Percentiles rank a stretch among this genome's conserved stretches.
These are phyloP conservation scores for Gnomoniopsis sp. DNA, from an alignment of 2,329 filamentous ascomycete genomes.

Conservation along the genomic window DNA sequence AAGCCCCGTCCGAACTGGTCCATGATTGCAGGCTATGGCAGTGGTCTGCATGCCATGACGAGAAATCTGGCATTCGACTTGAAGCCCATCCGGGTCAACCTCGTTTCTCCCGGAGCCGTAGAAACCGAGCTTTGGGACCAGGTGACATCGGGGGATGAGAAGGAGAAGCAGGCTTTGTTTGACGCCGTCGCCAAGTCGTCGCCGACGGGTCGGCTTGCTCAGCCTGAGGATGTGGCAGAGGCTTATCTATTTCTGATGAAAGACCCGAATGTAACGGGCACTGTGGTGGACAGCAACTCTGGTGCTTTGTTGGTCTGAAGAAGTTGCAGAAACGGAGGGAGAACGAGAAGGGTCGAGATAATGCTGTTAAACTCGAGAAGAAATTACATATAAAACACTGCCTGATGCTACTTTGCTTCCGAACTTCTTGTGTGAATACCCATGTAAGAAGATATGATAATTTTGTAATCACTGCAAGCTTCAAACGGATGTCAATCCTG, in stretches of 20 bases:
- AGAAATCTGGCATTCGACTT: conserved; percentile 60
- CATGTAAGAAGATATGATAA: too few species aligned
- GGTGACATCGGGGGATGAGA: conserved; percentile 20
- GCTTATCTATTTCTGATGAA: conserved; percentile 28
- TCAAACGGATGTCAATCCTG: too few species aligned
- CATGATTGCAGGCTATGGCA: conserved; percentile 43
- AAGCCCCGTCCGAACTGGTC: conserved; percentile 46
- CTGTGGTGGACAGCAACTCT: conserved; percentile 21
- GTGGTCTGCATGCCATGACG: conserved; percentile 50
- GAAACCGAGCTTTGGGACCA: conserved; percentile 42
- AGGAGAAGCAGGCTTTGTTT: conserved; percentile 20
- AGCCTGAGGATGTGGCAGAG: conserved; percentile 27
- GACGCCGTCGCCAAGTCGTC: conserved; percentile 15
- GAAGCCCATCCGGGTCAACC: conserved; percentile 60
- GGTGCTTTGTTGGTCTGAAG: conserved; percentile 20
- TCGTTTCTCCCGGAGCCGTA: conserved; percentile 53
- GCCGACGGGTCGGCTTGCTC: conserved; percentile 21
- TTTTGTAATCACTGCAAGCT: too few species aligned
- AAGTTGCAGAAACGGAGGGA: neutral
- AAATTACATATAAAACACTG: too few species aligned
- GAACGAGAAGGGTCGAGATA: neutral
- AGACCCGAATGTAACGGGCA: conserved; percentile 26
- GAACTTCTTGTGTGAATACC: too few species aligned
- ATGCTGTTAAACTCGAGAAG: too few species aligned
- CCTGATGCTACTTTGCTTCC: too few species aligned